phyloP scores from a whole-genome alignment of 768 basidiomycete genomes.

The Lactifluus echinatus region DNA sequence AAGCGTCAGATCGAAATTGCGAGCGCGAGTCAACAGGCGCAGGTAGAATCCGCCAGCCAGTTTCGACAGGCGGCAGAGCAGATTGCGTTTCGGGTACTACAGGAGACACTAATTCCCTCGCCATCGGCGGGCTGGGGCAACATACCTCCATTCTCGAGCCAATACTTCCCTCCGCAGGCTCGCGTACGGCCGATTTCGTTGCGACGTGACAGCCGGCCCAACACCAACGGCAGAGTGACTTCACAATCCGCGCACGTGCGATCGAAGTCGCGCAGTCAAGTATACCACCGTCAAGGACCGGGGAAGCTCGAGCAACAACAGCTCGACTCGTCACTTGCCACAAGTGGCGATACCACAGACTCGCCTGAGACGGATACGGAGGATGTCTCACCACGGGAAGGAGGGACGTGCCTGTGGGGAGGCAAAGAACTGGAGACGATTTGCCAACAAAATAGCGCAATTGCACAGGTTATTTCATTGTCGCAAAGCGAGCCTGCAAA shows the following conservation, averaged over 20 bases:
- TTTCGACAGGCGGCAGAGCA: constrained; percentile 61
- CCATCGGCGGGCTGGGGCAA: constrained; percentile 7
- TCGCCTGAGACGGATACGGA: constrained; percentile 21
- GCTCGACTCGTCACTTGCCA: constrained; percentile 22
- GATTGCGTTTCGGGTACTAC: constrained; percentile 75
- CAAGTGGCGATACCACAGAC: constrained; percentile 15
- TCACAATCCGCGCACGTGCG: constrained; percentile 35
- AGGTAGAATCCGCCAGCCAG: constrained; percentile 28
- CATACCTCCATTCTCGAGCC: constrained; percentile 24
- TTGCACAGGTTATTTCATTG: constrained; percentile 63
- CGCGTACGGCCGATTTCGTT: constrained; percentile 23
- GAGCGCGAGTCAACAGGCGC: constrained; percentile 27
- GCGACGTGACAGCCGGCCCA: constrained; percentile 15
- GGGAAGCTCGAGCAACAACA: constrained; percentile 58
- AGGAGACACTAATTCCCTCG: constrained; percentile 65
- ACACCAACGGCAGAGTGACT: constrained; percentile 12
- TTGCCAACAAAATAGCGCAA: constrained; percentile 84
- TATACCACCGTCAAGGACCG: constrained; percentile 54
- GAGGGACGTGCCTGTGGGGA: constrained; percentile 54
- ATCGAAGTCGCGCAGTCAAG: constrained; percentile 62
- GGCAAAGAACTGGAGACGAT: constrained; percentile 78
- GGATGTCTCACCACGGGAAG: constrained; percentile 28
- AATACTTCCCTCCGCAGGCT: constrained; percentile 27
- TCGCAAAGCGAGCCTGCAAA: constrained; percentile 45
- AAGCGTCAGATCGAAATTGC: constrained; percentile 53